Evolutionary conservation across 208 protist genomes (phyloP), one percentile per base, ranked within the genome.

Genomic region (Trypanosoma boissoni): DNA sequence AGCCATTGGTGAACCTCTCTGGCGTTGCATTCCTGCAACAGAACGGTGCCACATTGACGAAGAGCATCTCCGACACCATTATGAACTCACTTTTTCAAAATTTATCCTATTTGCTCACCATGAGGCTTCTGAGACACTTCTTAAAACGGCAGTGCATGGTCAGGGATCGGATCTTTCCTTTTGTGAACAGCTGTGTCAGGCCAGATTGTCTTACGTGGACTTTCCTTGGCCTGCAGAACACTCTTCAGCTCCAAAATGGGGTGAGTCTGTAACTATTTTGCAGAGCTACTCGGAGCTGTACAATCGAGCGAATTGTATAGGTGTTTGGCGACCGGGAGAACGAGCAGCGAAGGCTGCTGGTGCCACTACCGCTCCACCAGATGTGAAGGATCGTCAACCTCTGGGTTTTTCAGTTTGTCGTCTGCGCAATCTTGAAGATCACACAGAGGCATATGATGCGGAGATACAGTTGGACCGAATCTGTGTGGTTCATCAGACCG

Each of bases 1-100:
- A 18, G 65, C 55, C 14, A 58, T 88, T 20, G 82, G 82, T 21
- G 72, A 88, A 29, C 76, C 81, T 6, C 60, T 88, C 16, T 69
- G 69, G 50, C 78, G 78, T 20, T 85, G 77, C 54, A 58, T 88
- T 7, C 74, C 77, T 28, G 37, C 28, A 1, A 45, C 12, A 43
- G 49, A 62, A 12, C 55, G 64, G 26, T 28, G 31, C 3, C 14
- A 14, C 3, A 71, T 54, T 27, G 42, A 64, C 9, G 51, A 60
- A 23, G 20, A 32, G 45, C 37, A 54, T 29, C 32, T 71, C 8
- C 62, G 62, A 29, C 64, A 71, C 43, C 64, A 37, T 32, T 71
- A 71, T 36, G 29, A 71, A 12, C 21, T 71, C 5, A 50, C 27
- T 7, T 3, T 63, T 28, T 71, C 64, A 21, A 59, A 64, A 12